Evolutionary conservation across 164 flowering plant species (phyloP), one percentile per base, ranked within the genome.

Genomic region (Piper longum): DNA sequence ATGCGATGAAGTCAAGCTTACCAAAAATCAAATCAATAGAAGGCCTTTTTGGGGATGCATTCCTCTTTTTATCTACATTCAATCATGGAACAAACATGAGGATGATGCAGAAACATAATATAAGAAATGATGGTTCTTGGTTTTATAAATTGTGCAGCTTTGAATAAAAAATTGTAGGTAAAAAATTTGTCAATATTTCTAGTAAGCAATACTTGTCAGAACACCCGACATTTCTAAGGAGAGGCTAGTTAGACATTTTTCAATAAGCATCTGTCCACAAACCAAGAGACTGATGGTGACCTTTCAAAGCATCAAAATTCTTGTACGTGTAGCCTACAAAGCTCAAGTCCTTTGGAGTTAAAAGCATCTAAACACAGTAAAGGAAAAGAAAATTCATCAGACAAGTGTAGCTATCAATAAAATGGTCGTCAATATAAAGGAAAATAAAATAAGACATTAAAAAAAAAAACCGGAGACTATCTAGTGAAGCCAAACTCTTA

Each of bases 271-370:
- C 41, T 16, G 18, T 42, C 9, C 19, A 14, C 74, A 52, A 79
- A 85, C 89, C 91, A 54, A 60, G 59, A 61, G 85, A 72, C 59
- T 64, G 74, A 41, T 43, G 80, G 36, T 70, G 42, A 45, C 82
- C 85, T 76, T 83, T 87, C 56, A 89, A 79, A 56, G 87, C 88
- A 45, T 83, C 95, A 70, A 88, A 90, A 56, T 84, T 84, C 72
- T 84, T 84, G 84, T 88, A 90, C 51, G 97, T 90, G 65, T 88
- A 88, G 59, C 95, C 97, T 73, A 90, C 89, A 74, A 90, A 90
- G 78, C 75, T 86, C 60, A 88, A 73, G 77, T 88, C 92, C 69
- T 88, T 70, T 56, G 92, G 81, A 69, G 83, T 79, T 66, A 83
- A 68, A 60, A 75, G 66, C 75, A 71, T 65, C 95, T 90, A 82